phyloP scores from a whole-genome alignment of 2,329 filamentous ascomycete species.

The Dryadomyces quercus-mongolicae region DNA sequence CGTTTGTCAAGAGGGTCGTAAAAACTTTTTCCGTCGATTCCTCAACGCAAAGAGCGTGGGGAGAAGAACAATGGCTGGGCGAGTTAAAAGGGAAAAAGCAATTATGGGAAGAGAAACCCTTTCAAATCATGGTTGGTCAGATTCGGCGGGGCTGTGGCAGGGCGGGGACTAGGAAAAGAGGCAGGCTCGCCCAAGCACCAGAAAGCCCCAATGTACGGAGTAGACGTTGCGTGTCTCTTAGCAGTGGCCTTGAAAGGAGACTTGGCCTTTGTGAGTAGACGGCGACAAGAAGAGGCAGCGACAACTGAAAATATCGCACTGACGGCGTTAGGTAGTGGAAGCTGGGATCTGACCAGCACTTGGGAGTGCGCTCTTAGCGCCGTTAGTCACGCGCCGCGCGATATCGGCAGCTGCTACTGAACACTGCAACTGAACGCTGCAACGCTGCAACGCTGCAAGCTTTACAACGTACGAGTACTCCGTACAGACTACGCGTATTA shows the following conservation, averaged over 20 bases:
- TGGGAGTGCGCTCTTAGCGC: background rate
- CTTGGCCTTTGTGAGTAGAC: background rate
- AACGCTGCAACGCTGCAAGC: background rate
- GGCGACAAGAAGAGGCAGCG: background rate
- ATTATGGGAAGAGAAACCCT: background rate
- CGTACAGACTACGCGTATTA: too few species aligned
- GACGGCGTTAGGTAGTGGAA: background rate
- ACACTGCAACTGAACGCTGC: background rate
- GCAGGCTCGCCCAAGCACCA: background rate
- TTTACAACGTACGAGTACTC: too few species aligned
- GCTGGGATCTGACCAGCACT: background rate
- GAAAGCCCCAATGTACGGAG: background rate
- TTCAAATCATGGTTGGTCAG: conserved; percentile 1
- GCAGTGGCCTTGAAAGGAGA: background rate
- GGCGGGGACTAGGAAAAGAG: conserved; percentile 1
- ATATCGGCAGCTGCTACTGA: background rate
- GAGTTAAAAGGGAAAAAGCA: background rate
- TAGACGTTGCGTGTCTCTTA: background rate
- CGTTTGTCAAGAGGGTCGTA: background rate
- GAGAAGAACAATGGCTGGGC: background rate
- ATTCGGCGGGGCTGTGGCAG: conserved; percentile 8
- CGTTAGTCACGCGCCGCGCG: background rate
- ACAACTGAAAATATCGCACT: background rate
- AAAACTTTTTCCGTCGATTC: background rate
- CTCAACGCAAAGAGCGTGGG: background rate